Conservation (phyloP, 371 early-diverging fungal species). For the Mortierella sp. region DNA sequence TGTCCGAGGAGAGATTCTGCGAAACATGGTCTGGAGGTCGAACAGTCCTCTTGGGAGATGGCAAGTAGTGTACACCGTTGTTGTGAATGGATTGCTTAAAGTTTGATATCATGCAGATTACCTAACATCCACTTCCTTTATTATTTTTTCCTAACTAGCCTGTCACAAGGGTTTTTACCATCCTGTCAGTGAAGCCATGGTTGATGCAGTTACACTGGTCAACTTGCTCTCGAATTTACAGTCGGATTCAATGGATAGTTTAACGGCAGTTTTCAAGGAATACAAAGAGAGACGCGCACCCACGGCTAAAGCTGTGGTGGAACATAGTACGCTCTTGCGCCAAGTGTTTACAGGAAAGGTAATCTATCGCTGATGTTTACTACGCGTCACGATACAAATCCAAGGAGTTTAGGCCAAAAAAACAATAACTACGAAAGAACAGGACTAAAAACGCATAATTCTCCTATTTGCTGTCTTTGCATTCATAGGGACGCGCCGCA, state of each 20-base stretch:
- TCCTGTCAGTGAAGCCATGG: constrained; percentile 52
- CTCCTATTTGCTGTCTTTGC: background rate
- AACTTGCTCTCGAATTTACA: constrained; percentile 33
- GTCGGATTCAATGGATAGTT: constrained; percentile 22
- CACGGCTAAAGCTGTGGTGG: constrained; percentile 41
- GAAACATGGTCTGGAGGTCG: constrained; percentile 56
- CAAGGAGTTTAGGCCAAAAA: background rate
- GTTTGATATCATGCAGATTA: background rate
- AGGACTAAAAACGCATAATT: background rate
- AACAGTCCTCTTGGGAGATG: constrained; percentile 52
- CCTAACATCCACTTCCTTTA: background rate
- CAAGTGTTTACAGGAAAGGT: constrained; percentile 55
- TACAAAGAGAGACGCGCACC: constrained; percentile 37
- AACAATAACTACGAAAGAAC: too few species aligned
- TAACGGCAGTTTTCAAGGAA: constrained; percentile 33
- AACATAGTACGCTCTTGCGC: constrained; percentile 32
- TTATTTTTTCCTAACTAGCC: constrained; percentile 21
- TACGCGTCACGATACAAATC: too few species aligned
- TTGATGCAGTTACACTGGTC: constrained; percentile 46
- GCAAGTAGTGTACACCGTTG: constrained; percentile 10
- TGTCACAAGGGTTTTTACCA: constrained; percentile 45
- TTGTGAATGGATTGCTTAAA: background rate
- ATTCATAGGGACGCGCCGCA: constrained; percentile 43
- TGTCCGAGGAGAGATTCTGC: constrained; percentile 50
- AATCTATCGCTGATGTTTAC: background rate